Conservation (phyloP, 805 yeast genomes). For the Cyberlindnera mrakii region DNA sequence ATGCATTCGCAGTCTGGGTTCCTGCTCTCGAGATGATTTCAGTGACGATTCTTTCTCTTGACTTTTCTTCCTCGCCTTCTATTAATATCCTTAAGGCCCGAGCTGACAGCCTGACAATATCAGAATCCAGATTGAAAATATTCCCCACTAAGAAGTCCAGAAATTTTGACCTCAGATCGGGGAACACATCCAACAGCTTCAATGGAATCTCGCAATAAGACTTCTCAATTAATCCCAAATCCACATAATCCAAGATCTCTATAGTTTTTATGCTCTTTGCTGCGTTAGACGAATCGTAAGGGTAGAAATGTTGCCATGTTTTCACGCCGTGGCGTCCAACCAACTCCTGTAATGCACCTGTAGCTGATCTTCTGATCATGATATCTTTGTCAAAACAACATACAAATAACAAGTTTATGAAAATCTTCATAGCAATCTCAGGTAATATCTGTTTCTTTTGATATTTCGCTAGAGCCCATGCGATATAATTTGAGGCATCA, state of each 20-base stretch:
- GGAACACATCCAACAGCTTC: conserved; percentile 21
- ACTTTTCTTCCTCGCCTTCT: not conserved
- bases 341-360: conserved; percentile 84
- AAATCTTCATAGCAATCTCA: conserved; percentile 15
- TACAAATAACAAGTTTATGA: conserved; percentile 37
- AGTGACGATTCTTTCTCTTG: not conserved
- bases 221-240: conserved; percentile 36
- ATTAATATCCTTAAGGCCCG: conserved; percentile 26
- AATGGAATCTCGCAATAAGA: conserved; percentile 35
- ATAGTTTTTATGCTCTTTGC: conserved; percentile 43
- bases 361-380: conserved; percentile 69
- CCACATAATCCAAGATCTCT: conserved; percentile 50
- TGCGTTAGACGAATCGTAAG: conserved; percentile 24
- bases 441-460: conserved; percentile 23
- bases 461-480: conserved; percentile 68
- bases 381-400: conserved; percentile 70
- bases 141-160: conserved; percentile 27
- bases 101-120: conserved; percentile 37
- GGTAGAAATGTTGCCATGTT: conserved; percentile 25
- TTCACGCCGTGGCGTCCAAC: conserved; percentile 64
- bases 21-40: conserved; percentile 6
- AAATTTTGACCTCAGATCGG: conserved; percentile 23
- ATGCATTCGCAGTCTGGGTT: conserved; percentile 11
- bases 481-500: conserved; percentile 78
- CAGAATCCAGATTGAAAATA: conserved; percentile 34